Conservation (phyloP, 2,329 filamentous ascomycete species). For the Curvularia lunata region DNA sequence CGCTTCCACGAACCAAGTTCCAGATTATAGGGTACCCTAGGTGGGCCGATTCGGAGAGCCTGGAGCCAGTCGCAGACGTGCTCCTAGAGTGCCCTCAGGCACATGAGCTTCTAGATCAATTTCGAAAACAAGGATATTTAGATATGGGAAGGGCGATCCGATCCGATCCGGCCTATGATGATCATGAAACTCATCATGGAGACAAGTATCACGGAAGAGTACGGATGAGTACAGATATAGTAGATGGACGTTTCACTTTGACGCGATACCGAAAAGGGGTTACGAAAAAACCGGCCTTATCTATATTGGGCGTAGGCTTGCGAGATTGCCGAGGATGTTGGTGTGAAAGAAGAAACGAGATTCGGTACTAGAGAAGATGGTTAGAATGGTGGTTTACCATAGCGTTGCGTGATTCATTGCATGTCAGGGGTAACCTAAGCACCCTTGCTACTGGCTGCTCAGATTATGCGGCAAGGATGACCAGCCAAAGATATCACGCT, state of each 20-base stretch:
- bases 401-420: constrained; percentile 5
- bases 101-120: not conserved
- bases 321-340: not conserved
- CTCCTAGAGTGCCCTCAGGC: not conserved
- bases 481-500: constrained; percentile 8
- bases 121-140: not conserved
- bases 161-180: not conserved
- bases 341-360: not conserved
- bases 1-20: not conserved
- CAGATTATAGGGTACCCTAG: not conserved
- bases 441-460: constrained; percentile 1
- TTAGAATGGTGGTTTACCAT: not conserved
- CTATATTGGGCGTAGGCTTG: not conserved
- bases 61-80: not conserved
- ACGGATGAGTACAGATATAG: not conserved
- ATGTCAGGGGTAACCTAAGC: not conserved
- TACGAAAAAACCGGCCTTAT: not conserved
- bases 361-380: not conserved
- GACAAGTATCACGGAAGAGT: not conserved
- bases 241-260: not conserved
- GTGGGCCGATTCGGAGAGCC: not conserved
- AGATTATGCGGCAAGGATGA: constrained; percentile 1
- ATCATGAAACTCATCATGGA: not conserved
- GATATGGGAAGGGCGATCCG: not conserved
- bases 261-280: not conserved